Evolutionary conservation across 495 filamentous ascomycete genomes (phyloP), one percentile per base, ranked within the genome.

Genomic region (Talaromyces ruber): DNA sequence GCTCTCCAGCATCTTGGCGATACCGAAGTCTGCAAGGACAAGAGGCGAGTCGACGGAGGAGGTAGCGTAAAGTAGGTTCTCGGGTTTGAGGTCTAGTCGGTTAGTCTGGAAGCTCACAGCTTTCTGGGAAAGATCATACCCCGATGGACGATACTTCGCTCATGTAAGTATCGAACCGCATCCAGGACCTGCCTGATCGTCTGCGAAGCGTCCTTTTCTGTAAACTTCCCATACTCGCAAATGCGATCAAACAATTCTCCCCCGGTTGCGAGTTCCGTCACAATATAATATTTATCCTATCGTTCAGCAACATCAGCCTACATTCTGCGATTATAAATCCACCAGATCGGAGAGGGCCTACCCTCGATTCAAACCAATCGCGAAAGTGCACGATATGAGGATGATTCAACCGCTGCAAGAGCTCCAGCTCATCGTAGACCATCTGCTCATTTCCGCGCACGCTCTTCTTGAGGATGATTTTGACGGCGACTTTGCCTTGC

Each of bases 391-490:
- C 95, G 70, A 99, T 99, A 75, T 98, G 90, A 28, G 91, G 90
- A 72, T 99, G 95, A 65, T 93, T 82, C 66, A 99, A 84, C 37
- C 82, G 79, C 76, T 96, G 91, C 65, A 99, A 80, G 83, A 99
- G 88, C 61, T 91, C 83, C 68, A 99, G 81, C 78, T 99, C 94
- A 77, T 98, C 95, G 70, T 95, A 92, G 29, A 99, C 94, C 94
- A 99, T 99, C 70, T 86, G 84, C 77, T 99, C 94, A 66, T 98
- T 98, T 60, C 94, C 95, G 63, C 91, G 91, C 69, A 99, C 94
- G 77, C 96, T 97, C 78, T 97, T 97, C 85, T 99, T 99, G 66
- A 99, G 81, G 71, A 99, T 99, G 71, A 99, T 98, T 82, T 99
- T 99, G 72, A 99, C 82, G 21, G 94, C 94, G 50, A 96, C 94